A percentile compares a stretch with the other conserved stretches of the same genome.
Evolutionary conservation across 225 moss, liverwort and hornwort genomes (phyloP).

Genomic region (Sphagnum tenellum): DNA sequence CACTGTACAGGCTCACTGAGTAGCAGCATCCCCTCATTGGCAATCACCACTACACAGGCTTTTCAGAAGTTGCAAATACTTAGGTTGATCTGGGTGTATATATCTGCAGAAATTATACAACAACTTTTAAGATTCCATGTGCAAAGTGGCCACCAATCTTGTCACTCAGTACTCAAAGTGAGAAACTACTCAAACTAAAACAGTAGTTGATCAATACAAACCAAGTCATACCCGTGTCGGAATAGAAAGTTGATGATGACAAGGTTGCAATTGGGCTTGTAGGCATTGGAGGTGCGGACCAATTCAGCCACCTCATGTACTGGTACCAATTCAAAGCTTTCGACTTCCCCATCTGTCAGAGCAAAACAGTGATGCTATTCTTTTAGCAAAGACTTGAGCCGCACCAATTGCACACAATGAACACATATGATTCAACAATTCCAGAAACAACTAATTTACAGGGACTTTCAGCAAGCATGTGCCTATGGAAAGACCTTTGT

Average conservation of each 20-base stretch:
- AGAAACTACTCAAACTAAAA: neutral
- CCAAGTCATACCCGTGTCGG: slow-evolving; percentile 60
- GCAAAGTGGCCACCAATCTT: neutral
- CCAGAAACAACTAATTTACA: too few relatives aligned
- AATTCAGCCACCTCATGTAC: slow-evolving; percentile 49
- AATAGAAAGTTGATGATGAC: slow-evolving; percentile 82
- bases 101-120: slow-evolving; percentile 24
- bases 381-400: too few relatives aligned
- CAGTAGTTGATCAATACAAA: neutral
- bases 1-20: too few relatives aligned
- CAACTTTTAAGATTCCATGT: neutral
- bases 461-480: too few relatives aligned
- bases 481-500: slow-evolving; percentile 33
- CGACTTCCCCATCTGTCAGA: slow-evolving; percentile 80
- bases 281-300: slow-evolving; percentile 48
- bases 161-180: too few relatives aligned
- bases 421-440: too few relatives aligned
- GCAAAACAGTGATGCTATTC: too few relatives aligned
- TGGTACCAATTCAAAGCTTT: slow-evolving; percentile 65
- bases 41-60: slow-evolving; percentile 72
- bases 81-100: slow-evolving; percentile 79
- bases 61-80: slow-evolving; percentile 70
- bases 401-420: too few relatives aligned
- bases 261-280: slow-evolving; percentile 83
- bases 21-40: slow-evolving; percentile 6